Evolutionary conservation across 495 filamentous ascomycete species (phyloP).

Genomic region (Hypoxylon perforatum): DNA sequence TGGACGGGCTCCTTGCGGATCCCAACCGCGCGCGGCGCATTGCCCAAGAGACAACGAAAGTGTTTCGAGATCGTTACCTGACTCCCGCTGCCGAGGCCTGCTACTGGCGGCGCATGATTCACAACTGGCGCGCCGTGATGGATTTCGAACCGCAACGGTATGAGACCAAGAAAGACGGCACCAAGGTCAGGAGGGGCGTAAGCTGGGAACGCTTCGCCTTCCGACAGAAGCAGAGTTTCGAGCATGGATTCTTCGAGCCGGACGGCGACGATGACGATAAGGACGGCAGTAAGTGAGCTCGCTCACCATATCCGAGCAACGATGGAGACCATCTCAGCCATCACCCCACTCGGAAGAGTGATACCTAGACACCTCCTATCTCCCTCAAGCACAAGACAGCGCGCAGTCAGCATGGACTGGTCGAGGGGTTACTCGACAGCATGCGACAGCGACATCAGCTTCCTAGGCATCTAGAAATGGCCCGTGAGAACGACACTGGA

Average conservation of each 20-base stretch:
- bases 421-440: not conserved
- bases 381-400: not conserved
- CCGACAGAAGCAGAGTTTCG: conserved; percentile 33
- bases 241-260: conserved; percentile 37
- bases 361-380: not conserved
- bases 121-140: conserved; percentile 58
- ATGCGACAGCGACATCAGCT: too few relatives aligned
- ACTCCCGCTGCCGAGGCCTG: conserved; percentile 61
- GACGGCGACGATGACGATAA: conserved; percentile 9
- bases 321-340: not conserved
- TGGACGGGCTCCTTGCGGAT: conserved; percentile 54
- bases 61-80: conserved; percentile 57
- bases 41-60: conserved; percentile 62
- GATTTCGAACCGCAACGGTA: conserved; percentile 39
- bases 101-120: conserved; percentile 62
- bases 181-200: conserved; percentile 28
- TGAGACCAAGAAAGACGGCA: conserved; percentile 29
- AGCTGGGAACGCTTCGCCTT: conserved; percentile 41
- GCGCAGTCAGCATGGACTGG: not conserved
- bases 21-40: conserved; percentile 59
- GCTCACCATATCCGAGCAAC: not conserved
- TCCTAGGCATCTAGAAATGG: too few relatives aligned
- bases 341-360: not conserved
- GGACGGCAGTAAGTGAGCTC: conserved; percentile 6
- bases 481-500: too few relatives aligned